A percentile compares a stretch with the other conserved stretches of the same genome.
These are phyloP conservation scores for Mollisia scopiformis DNA, from an alignment of 2,329 filamentous ascomycete genomes.

Conservation along the genomic window DNA sequence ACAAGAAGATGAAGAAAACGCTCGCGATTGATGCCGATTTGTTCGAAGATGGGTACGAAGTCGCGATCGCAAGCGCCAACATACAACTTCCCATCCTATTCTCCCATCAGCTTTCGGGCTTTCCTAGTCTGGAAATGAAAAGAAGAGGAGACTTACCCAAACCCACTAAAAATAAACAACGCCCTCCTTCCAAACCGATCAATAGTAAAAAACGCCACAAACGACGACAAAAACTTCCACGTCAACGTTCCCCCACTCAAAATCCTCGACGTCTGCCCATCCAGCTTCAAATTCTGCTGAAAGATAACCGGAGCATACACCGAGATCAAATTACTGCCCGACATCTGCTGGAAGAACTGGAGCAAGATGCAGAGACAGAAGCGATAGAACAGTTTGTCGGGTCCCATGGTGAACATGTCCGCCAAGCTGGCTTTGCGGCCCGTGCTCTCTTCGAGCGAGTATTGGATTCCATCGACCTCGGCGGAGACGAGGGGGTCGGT, in stretches of 20 bases:
- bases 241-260: constrained; percentile 33
- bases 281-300: constrained; percentile 28
- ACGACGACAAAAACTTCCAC: constrained; percentile 17
- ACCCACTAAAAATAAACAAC: constrained; percentile 8
- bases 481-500: constrained; percentile 12
- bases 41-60: neutral
- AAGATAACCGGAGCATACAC: constrained; percentile 39
- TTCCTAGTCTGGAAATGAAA: too few relatives aligned
- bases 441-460: constrained; percentile 53
- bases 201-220: neutral
- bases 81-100: constrained; percentile 15
- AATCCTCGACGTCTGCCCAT: constrained; percentile 26
- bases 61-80: neutral
- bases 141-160: too few relatives aligned
- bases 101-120: too few relatives aligned
- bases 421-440: too few relatives aligned
- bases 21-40: neutral
- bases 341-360: constrained; percentile 36
- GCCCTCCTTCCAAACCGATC: constrained; percentile 10
- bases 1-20: constrained; percentile 12
- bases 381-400: constrained; percentile 3
- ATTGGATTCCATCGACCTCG: constrained; percentile 51
- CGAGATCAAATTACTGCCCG: constrained; percentile 33
- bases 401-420: constrained; percentile 4
- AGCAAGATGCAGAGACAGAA: neutral